phyloP scores from a whole-genome alignment of 805 yeast species.

The Candida schatavii region DNA sequence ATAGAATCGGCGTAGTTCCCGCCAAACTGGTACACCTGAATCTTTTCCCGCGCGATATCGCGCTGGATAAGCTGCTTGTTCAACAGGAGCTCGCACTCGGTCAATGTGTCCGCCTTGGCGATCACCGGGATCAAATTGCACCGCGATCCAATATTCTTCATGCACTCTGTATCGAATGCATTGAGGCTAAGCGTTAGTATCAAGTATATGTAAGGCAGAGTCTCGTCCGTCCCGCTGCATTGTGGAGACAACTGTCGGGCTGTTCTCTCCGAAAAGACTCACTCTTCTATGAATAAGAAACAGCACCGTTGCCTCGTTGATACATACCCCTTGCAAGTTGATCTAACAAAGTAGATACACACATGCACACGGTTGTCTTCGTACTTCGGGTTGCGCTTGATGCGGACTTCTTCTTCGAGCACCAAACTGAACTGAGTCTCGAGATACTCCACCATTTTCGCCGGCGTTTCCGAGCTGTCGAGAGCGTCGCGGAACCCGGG shows the following conservation, averaged over 20 bases:
- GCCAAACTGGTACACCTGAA: slow-evolving; percentile 33
- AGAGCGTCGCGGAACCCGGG: slow-evolving; percentile 19
- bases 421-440: slow-evolving; percentile 73
- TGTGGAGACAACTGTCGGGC: too few relatives aligned
- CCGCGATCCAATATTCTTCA: slow-evolving; percentile 66
- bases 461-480: slow-evolving; percentile 16
- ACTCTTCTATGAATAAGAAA: too few relatives aligned
- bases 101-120: slow-evolving; percentile 75
- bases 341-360: slow-evolving; percentile 75
- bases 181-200: slow-evolving; percentile 30
- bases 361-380: slow-evolving; percentile 72
- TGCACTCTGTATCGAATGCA: slow-evolving; percentile 67
- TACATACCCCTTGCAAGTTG: slow-evolving; percentile 52
- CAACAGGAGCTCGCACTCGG: slow-evolving; percentile 49
- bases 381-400: slow-evolving; percentile 22
- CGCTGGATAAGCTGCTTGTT: slow-evolving; percentile 54
- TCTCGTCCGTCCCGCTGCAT: too few relatives aligned
- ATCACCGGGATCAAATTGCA: slow-evolving; percentile 82
- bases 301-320: not conserved
- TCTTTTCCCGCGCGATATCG: slow-evolving; percentile 51
- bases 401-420: slow-evolving; percentile 58
- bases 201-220: too few relatives aligned
- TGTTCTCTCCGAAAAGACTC: too few relatives aligned
- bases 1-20: slow-evolving; percentile 9
- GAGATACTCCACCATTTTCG: slow-evolving; percentile 55